These are phyloP conservation scores for Trichoderma koningiopsis DNA, from an alignment of 2,329 filamentous ascomycete species.

Conservation along the genomic window DNA sequence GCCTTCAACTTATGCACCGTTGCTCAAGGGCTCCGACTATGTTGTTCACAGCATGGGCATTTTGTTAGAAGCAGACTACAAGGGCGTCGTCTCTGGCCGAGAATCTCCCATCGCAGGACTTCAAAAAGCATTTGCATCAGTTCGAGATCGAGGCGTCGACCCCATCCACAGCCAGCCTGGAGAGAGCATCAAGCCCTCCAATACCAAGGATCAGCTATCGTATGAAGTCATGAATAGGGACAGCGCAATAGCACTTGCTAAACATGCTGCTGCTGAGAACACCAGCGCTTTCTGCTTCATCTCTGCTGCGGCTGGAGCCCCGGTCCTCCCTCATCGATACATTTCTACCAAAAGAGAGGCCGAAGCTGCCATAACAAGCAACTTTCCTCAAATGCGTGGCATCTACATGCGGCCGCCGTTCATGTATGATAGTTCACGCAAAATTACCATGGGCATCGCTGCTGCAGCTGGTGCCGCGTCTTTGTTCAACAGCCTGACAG, in stretches of 20 bases:
- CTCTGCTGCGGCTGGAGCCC: slow-evolving; percentile 83
- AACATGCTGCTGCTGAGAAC: slow-evolving; percentile 67
- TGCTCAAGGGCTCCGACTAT: slow-evolving; percentile 75
- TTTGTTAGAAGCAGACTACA: slow-evolving; percentile 96
- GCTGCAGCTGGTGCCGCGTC: slow-evolving; percentile 73
- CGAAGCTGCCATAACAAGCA: slow-evolving; percentile 71
- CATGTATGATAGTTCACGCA: slow-evolving; percentile 81
- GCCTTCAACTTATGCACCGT: slow-evolving; percentile 74
- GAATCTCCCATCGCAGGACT: slow-evolving; percentile 82
- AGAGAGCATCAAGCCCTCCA: slow-evolving; percentile 64
- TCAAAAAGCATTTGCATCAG: slow-evolving; percentile 72
- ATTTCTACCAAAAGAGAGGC: slow-evolving; percentile 91
- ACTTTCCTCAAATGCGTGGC: slow-evolving; percentile 74
- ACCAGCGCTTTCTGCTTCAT: slow-evolving; percentile 80
- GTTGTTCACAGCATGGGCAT: slow-evolving; percentile 97
- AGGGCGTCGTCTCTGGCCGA: slow-evolving; percentile 80
- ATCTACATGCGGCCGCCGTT: slow-evolving; percentile 86
- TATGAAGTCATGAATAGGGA: slow-evolving; percentile 99
- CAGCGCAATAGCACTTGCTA: slow-evolving; percentile 78
- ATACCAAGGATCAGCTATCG: slow-evolving; percentile 76
- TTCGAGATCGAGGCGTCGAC: slow-evolving; percentile 66
- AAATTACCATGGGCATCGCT: slow-evolving; percentile 83
- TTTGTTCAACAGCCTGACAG: slow-evolving; percentile 74
- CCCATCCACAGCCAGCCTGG: slow-evolving; percentile 65
- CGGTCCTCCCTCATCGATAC: slow-evolving; percentile 81